Evolutionary conservation across 768 basidiomycete species (phyloP), one percentile per base, ranked within the genome.

Genomic region (Mycena vulgaris): DNA sequence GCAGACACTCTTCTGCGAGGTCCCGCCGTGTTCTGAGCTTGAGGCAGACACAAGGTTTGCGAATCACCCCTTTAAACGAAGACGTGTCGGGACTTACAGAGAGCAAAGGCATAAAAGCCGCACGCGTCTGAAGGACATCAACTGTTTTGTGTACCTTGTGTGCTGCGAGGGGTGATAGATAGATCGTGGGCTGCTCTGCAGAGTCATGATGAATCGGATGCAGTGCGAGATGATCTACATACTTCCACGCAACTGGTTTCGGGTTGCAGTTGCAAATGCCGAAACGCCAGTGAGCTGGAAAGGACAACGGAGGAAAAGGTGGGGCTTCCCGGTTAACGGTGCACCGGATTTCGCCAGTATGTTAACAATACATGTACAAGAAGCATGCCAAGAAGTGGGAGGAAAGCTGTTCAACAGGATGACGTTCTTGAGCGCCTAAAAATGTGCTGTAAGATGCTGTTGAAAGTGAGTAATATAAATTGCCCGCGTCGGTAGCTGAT

Each of bases 61-160:
- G 65, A 66, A 59, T 66, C 57, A 59, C 47, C 65, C n/a, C 45
- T 56, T 17, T 58, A 52, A 56, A 58, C 56, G 37, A 57, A 64
- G 10, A 33, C 47, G 25, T 58, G 56, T 25, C 40, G 62, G 30
- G 52, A n/a, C 49, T 61, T 35, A 42, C 48, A 37, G 47, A 59
- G 48, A 66, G 65, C 65, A 66, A 56, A 51, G 35, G 35, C 48
- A 40, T 23, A 14, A 1, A 35, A 4, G 2, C 0, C 21, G 2
- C 37, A 17, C n/a, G 31, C 25, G 23, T 37, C 16, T 11, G 10
- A 25, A 48, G 47, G 23, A 48, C 16, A 25, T 48, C 47, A 48
- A 48, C 8, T 14, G 23, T 7, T 23, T 25, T 27, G 11, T 48
- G 47, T 48, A 48, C 47, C 47, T 48, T 48, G 47, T 19, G 47